Percentiles rank a stretch among this genome's conserved stretches.
Evolutionary conservation across 257 asterid species (phyloP).

Genomic region (Penstemon davidsonii): DNA sequence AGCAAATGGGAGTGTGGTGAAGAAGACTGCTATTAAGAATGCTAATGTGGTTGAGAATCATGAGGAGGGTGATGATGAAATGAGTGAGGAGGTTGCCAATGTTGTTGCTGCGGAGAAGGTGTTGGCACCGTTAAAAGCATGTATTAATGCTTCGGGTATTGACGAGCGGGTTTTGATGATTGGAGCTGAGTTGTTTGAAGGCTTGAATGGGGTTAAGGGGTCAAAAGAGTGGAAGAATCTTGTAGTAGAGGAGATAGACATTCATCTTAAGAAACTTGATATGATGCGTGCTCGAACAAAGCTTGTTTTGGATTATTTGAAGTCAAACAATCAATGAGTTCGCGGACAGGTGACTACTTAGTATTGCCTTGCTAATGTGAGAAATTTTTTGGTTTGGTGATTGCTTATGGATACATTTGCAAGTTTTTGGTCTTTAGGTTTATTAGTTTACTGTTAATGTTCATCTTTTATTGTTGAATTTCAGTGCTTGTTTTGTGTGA

Average conservation of each 20-base stretch:
- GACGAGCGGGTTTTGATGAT: constrained; percentile 41
- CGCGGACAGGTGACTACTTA: no score
- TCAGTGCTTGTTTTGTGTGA: no score
- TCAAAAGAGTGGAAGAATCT: constrained; percentile 44
- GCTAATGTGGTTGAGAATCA: constrained; percentile 15
- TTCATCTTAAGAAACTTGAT: constrained; percentile 33
- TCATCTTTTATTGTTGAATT: no score
- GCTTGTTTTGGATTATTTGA: constrained; percentile 38
- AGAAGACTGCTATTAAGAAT: constrained; percentile 12
- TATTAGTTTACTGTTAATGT: no score
- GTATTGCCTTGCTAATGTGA: no score
- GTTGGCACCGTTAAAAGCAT: not conserved
- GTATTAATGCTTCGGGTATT: constrained; percentile 11
- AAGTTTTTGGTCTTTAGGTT: no score
- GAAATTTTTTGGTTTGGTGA: no score
- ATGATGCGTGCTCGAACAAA: constrained; percentile 34
- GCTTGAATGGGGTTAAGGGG: constrained; percentile 29
- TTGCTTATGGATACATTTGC: no score
- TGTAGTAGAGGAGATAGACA: constrained; percentile 32
- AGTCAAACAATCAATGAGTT: not conserved
- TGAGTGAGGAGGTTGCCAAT: constrained; percentile 20
- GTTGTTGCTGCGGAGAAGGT: not conserved
- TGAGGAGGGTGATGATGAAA: constrained; percentile 8
- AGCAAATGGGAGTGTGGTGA: constrained; percentile 28
- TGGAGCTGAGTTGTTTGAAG: constrained; percentile 35